A percentile compares a stretch with the other conserved stretches of the same genome.
phyloP scores from a whole-genome alignment of 176 grass and related monocot species.

The Oryza officinalis region DNA sequence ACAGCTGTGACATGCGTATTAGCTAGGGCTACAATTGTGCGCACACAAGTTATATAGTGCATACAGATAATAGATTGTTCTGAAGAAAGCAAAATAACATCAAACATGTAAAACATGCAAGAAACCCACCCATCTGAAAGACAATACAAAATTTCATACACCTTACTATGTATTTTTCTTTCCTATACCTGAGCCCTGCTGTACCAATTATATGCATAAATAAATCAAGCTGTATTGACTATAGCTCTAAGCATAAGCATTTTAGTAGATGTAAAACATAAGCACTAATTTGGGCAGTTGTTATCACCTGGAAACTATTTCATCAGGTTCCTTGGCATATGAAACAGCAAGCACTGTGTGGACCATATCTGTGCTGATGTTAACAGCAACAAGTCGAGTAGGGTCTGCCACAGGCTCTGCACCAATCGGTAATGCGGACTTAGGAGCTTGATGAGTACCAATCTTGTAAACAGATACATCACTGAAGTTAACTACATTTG shows the following conservation, averaged over 20 bases:
- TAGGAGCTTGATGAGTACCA: conserved; percentile 90
- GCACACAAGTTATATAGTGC: background rate
- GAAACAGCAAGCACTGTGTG: conserved; percentile 87
- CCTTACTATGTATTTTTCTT: background rate
- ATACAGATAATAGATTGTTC: background rate
- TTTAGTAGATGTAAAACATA: background rate
- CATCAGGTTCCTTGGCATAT: conserved; percentile 87
- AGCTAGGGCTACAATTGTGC: background rate
- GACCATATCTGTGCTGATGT: conserved; percentile 89
- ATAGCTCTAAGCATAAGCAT: background rate
- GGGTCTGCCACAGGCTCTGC: conserved; percentile 90
- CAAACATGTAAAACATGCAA: background rate
- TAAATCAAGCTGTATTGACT: background rate
- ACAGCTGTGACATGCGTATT: background rate
- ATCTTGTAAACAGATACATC: conserved; percentile 85
- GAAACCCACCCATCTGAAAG: background rate
- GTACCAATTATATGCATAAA: background rate
- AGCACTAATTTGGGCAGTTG: background rate
- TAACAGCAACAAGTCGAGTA: conserved; percentile 67
- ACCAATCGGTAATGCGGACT: conserved; percentile 85
- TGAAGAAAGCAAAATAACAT: background rate
- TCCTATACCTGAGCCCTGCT: background rate
- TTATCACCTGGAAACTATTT: conserved; percentile 90
- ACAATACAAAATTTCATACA: background rate
- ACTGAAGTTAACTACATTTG: conserved; percentile 89